Evolutionary conservation across 2,329 filamentous ascomycete genomes (phyloP), one percentile per base, ranked within the genome.

Genomic region (Dactylellina haptotyla): DNA sequence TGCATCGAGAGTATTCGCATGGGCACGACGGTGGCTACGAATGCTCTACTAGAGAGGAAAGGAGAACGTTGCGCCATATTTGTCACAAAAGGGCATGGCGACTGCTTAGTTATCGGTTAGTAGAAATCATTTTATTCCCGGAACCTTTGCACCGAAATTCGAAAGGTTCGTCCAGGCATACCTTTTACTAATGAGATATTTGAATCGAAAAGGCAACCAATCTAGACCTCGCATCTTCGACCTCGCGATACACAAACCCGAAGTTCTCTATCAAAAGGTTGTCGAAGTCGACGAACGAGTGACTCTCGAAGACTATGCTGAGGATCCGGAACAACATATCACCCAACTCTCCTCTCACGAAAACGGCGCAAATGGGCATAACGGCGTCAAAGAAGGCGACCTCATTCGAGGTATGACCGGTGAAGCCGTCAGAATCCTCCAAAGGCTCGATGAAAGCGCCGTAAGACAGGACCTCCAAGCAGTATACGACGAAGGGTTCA

Each of bases 1-100:
- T 83, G 88, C 78, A 96, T 97, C 77, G 77, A 95, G 77, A 93
- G 90, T 63, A 97, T 97, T 80, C 89, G 93, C 51, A 97, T 97
- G 93, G 93, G 93, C 46, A 97, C 93, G 0, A 97, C 93, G 0
- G 93, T 97, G 10, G 93, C 93, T 8, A 97, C 93, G 0, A 97
- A 97, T 80, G 93, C 93, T 0, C 82, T 97, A 64, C 84, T 97
- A 1, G 93, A 97, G 81, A 85, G 93, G 67, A 97, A 97, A 81
- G 93, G 93, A 51, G 93, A 96, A 82, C 88, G 87, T 77, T 94
- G 95, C 79, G 93, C 91, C 12, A 86, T 97, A 81, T 87, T 97
- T 0, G 91, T 96, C 9, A 97, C 92, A 0, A 89, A 88, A 76
- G 93, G 93, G 0, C 97, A 97, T 84, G 89, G 88, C 77, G 93